Percentiles rank a stretch among this genome's conserved stretches.
phyloP scores from a whole-genome alignment of 768 basidiomycete genomes.

The Lactarius deliciosus region DNA sequence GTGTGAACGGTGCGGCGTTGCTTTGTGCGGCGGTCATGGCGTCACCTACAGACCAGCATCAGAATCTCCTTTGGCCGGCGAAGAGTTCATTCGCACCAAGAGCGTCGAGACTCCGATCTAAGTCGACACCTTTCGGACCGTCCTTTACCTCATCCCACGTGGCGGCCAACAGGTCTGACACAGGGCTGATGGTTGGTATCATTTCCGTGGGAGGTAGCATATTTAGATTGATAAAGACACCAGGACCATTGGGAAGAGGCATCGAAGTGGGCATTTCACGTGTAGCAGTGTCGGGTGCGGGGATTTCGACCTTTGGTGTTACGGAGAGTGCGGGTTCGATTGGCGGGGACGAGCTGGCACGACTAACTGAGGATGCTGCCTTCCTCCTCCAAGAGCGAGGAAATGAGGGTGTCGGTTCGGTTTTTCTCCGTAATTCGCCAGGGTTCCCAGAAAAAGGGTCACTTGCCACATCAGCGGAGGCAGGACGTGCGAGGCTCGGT shows the following conservation, averaged over 20 bases:
- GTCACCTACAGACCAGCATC: conserved; percentile 1
- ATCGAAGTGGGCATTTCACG: conserved; percentile 5
- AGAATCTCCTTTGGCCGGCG: background rate
- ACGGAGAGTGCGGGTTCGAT: background rate
- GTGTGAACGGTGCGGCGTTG: background rate
- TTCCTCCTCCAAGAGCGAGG: conserved; percentile 8
- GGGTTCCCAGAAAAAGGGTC: background rate
- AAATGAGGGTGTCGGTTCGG: background rate
- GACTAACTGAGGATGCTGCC: background rate
- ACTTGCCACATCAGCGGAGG: background rate
- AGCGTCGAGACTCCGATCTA: background rate
- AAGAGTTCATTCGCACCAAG: background rate
- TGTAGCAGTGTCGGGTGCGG: background rate
- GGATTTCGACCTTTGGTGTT: background rate
- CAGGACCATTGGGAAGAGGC: background rate
- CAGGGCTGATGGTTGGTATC: background rate
- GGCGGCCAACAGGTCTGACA: conserved; percentile 1
- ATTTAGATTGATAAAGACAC: background rate
- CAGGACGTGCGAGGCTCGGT: background rate
- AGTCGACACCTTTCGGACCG: background rate
- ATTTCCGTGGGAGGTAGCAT: background rate
- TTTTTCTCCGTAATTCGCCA: background rate
- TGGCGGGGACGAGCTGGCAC: background rate
- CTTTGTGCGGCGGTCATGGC: background rate
- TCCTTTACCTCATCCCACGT: conserved; percentile 11